Percentiles rank a stretch among this genome's conserved stretches.
Evolutionary conservation across 2,329 filamentous ascomycete genomes (phyloP).

Genomic region (Parascedosporium putredinis): DNA sequence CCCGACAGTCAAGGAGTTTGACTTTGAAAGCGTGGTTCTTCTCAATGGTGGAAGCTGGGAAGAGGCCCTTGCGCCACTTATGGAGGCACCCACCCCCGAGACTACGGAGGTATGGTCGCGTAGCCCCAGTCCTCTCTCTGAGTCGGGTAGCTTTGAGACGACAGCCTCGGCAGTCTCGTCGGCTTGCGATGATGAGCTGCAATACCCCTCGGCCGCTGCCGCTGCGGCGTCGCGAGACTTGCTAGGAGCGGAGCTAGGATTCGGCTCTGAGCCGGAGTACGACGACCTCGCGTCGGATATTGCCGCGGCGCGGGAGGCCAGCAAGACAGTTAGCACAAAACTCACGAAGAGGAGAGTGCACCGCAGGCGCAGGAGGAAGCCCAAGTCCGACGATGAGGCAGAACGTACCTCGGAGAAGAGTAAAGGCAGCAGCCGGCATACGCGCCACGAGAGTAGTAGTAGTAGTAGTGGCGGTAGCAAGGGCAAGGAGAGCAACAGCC

Average conservation of each 20-base stretch:
- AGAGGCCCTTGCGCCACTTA: conserved; percentile 66
- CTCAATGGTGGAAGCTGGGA: conserved; percentile 65
- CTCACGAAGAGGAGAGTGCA: conserved; percentile 34
- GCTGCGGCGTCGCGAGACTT: conserved; percentile 38
- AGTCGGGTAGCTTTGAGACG: conserved; percentile 4
- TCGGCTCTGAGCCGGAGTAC: conserved; percentile 17
- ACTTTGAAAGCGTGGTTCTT: conserved; percentile 67
- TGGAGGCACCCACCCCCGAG: conserved; percentile 19
- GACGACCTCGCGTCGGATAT: conserved; percentile 23
- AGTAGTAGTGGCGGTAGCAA: conserved; percentile 15
- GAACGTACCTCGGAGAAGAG: conserved; percentile 21
- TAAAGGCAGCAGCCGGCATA: conserved; percentile 12
- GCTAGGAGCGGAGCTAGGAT: conserved; percentile 23
- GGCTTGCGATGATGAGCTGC: conserved; percentile 9
- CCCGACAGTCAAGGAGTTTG: conserved; percentile 61
- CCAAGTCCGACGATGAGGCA: conserved; percentile 14
- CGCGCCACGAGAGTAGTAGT: conserved; percentile 15
- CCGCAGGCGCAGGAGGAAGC: conserved; percentile 23
- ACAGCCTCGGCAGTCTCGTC: not conserved
- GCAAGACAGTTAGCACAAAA: conserved; percentile 32
- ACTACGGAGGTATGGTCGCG: conserved; percentile 30
- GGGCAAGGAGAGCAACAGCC: conserved; percentile 15
- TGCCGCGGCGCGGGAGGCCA: conserved; percentile 22
- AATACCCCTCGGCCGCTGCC: conserved; percentile 39
- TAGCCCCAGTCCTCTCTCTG: conserved; percentile 3